Evolutionary conservation across 371 early-diverging fungal species (phyloP), one percentile per base, ranked within the genome.

Genomic region (Haplosporangium sp.): DNA sequence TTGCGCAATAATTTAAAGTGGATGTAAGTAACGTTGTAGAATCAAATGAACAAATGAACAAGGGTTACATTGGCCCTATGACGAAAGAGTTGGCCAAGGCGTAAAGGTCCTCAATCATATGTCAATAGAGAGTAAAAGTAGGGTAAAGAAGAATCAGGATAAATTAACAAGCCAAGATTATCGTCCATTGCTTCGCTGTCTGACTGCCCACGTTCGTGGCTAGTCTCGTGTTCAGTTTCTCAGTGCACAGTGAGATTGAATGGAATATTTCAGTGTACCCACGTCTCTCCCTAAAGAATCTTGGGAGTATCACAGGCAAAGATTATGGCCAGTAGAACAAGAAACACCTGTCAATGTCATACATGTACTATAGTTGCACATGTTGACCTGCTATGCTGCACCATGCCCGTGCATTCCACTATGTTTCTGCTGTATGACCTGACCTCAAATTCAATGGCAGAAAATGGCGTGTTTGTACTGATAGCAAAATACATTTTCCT

Each of bases 401-500:
- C 45, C 10, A 45, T 15, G 45, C 45, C 45, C 45, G 45, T 45
- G 45, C 45, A 45, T 45, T 45, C 15, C 15, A 45, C 45, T 45
- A 10, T 45, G 45, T 45, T 27, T 27, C 27, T 15, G 45, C 8
- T 45, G 45, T 45, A 45, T n/a, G 55, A 55, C 34, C 20, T 9
- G 8, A 8, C 8, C 13, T 6, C 34, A 13, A 8, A 17, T 34
- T 6, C 34, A 13, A 27, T 34, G 55, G 55, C 55, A 20, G 27
- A 27, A 35, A 55, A 15, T 55, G 55, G 55, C 55, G 20, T 52
- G 55, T 55, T 27, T 55, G 50, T 50, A n/a, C 50, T 55, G 45
- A 45, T 45, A 45, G 45, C 10, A 45, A 45, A 8, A 35, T 35
- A 11, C 55, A 35, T 55, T 34, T 20, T 55, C 55, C 55, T 55